A percentile compares a stretch with the other conserved stretches of the same genome.
Evolutionary conservation across 208 protist genomes (phyloP).

Genomic region (Trypanosoma theileri): DNA sequence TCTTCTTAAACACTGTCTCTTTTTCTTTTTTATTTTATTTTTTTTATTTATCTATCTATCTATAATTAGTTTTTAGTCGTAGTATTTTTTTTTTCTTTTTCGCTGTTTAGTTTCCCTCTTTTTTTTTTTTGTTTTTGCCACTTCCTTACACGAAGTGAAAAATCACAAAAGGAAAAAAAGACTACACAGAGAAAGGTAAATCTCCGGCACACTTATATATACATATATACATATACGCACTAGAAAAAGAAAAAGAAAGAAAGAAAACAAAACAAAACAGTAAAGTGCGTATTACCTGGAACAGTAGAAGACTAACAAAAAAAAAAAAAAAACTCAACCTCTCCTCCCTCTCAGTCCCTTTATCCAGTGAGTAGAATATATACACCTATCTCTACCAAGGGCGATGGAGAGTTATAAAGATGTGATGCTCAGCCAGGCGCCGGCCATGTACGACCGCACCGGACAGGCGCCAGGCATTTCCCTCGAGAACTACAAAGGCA

Average conservation of each 20-base stretch:
- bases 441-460: slow-evolving; percentile 64
- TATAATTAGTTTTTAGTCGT: no score
- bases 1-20: no score
- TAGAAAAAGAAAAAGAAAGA: background rate
- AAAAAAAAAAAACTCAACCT: no score
- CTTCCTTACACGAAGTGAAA: background rate
- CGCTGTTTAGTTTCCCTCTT: background rate
- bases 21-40: no score
- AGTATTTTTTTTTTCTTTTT: slow-evolving; percentile 14
- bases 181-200: background rate
- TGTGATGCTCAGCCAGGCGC: slow-evolving; percentile 85
- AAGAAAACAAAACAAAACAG: no score
- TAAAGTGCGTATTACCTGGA: no score
- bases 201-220: background rate
- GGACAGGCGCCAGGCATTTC: slow-evolving; percentile 43
- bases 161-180: background rate
- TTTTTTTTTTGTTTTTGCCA: background rate
- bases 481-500: slow-evolving; percentile 92
- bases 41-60: no score
- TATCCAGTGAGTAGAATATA: no score
- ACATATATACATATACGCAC: no score
- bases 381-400: no score
- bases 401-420: slow-evolving; percentile 88
- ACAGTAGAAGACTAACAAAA: no score
- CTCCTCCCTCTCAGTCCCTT: no score